Percentiles rank a stretch among this genome's conserved stretches.
Conservation (phyloP, 352 stramenopile genomes). For the Peronosclerospora sorghi region DNA sequence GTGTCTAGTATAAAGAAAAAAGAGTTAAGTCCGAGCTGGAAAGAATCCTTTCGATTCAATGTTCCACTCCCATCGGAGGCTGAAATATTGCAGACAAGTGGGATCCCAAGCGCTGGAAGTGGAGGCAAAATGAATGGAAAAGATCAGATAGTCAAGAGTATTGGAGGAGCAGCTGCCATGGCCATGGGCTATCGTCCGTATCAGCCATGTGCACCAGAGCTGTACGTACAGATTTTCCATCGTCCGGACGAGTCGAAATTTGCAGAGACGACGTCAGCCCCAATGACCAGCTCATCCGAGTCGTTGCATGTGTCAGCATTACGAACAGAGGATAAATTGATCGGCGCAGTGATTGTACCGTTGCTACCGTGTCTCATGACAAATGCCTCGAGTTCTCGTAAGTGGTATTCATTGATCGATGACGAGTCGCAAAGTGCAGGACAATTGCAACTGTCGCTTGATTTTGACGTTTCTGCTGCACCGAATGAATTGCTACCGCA, state of each 20-base stretch:
- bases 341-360: slow-evolving; percentile 44
- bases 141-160: slow-evolving; percentile 7
- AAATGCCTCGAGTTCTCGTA: slow-evolving; percentile 34
- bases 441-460: slow-evolving; percentile 46
- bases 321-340: slow-evolving; percentile 34
- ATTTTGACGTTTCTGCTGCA: slow-evolving; percentile 36
- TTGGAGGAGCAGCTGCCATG: slow-evolving; percentile 12
- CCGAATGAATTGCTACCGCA: slow-evolving; percentile 29
- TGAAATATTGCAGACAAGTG: slow-evolving; percentile 38
- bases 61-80: slow-evolving; percentile 49
- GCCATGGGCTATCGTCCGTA: slow-evolving; percentile 26
- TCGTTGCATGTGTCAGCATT: slow-evolving; percentile 6
- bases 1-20: slow-evolving; percentile 35
- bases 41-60: slow-evolving; percentile 36
- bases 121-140: slow-evolving; percentile 8
- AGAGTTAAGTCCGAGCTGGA: slow-evolving; percentile 56
- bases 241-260: slow-evolving; percentile 20
- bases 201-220: slow-evolving; percentile 43
- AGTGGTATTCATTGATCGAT: slow-evolving; percentile 44
- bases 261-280: neutral
- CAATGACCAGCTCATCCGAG: too few species aligned
- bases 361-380: slow-evolving; percentile 54
- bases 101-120: slow-evolving; percentile 9
- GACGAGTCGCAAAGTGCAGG: slow-evolving; percentile 41
- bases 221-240: slow-evolving; percentile 55